Evolutionary conservation across 768 basidiomycete species (phyloP).

Genomic region (Trametes maxima): DNA sequence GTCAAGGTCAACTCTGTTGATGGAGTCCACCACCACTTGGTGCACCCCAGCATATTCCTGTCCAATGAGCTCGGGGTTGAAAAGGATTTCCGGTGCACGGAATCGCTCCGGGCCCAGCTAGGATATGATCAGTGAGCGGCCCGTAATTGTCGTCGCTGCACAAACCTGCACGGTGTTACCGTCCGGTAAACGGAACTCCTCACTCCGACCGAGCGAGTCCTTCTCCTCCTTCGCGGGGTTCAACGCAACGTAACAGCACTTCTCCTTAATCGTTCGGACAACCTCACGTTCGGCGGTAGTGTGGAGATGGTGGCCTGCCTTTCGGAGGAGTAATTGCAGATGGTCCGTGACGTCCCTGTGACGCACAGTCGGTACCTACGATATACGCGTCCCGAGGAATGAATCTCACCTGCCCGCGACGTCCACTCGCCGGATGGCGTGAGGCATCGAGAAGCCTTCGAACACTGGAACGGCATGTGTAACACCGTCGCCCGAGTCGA

Average conservation of each 20-base stretch:
- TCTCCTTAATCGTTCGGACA: constrained; percentile 97
- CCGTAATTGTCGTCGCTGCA: constrained; percentile 10
- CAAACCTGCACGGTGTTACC: constrained; percentile 89
- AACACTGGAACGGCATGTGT: constrained; percentile 99
- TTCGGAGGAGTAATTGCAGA: constrained; percentile 90
- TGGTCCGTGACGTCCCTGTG: constrained; percentile 94
- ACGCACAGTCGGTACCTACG: constrained; percentile 1
- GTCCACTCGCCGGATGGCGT: constrained; percentile 95
- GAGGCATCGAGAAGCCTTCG: constrained; percentile 99
- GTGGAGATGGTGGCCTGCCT: constrained; percentile 92
- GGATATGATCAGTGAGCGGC: constrained; percentile 1
- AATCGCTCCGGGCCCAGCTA: constrained; percentile 95
- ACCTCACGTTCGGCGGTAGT: constrained; percentile 98
- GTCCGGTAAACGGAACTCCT: constrained; percentile 93
- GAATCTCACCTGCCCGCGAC: constrained; percentile 84
- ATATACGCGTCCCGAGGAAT: no score
- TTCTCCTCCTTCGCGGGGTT: constrained; percentile 97
- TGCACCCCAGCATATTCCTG: constrained; percentile 97
- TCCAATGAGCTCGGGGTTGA: constrained; percentile 96
- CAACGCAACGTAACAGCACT: constrained; percentile 92
- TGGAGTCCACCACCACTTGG: constrained; percentile 98
- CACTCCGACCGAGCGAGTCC: constrained; percentile 71
- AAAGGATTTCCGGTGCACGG: constrained; percentile 95
- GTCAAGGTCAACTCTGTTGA: constrained; percentile 94
- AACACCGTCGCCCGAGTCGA: constrained; percentile 98